Conservation (phyloP, 2,329 filamentous ascomycete species). For the Xylariaceae sp. region DNA sequence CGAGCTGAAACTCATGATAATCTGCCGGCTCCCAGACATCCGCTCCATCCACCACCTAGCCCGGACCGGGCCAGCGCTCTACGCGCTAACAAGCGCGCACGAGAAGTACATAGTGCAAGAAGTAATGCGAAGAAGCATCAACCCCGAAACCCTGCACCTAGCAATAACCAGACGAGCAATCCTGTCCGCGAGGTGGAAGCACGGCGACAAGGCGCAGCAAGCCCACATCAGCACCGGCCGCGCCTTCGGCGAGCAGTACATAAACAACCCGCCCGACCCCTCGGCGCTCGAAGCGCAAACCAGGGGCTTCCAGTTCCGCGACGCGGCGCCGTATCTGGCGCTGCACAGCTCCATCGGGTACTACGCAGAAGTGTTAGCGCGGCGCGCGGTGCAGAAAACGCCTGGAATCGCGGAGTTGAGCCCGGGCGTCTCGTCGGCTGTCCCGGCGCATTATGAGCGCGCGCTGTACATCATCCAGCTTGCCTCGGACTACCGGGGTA, state of each 20-base stretch:
- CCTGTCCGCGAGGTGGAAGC: no score
- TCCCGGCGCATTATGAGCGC: conserved; percentile 4
- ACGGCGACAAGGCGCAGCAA: no score
- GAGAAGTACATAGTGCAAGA: background rate
- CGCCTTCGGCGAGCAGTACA: background rate
- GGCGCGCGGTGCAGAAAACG: background rate
- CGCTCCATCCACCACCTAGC: background rate
- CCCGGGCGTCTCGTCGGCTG: background rate
- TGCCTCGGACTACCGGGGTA: background rate
- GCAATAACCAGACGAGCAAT: no score
- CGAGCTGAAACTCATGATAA: conserved; percentile 3
- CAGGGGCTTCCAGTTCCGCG: no score
- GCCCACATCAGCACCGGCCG: no score
- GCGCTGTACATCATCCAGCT: conserved; percentile 7
- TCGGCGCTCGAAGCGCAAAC: no score
- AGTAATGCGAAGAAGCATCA: background rate
- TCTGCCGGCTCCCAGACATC: background rate
- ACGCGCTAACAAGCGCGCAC: background rate
- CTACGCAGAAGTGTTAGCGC: background rate
- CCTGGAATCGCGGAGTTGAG: background rate
- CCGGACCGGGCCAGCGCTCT: conserved; percentile 4
- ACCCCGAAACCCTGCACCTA: background rate
- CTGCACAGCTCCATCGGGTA: background rate
- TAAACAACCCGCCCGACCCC: background rate
- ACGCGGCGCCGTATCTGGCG: background rate